Conservation (phyloP, 2,329 filamentous ascomycete genomes). For the Aspergillus latus region DNA sequence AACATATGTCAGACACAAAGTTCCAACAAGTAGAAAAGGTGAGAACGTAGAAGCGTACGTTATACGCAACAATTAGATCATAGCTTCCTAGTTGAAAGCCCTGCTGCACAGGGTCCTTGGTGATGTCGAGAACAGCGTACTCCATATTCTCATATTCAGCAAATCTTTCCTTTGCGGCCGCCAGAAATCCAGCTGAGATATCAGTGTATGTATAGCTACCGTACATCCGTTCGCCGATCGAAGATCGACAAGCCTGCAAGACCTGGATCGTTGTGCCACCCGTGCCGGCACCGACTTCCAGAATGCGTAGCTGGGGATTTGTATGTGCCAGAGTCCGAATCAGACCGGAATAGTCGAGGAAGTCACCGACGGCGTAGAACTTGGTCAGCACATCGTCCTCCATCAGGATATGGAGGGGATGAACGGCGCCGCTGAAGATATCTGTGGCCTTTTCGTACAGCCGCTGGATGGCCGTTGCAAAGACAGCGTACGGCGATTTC, state of each 20-base stretch:
- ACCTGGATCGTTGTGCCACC: slow-evolving; percentile 17
- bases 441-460: neutral
- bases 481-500: neutral
- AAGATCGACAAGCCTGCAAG: neutral
- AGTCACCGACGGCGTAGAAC: neutral
- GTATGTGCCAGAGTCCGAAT: slow-evolving; percentile 20
- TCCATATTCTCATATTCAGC: slow-evolving; percentile 25
- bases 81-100: slow-evolving; percentile 30
- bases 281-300: slow-evolving; percentile 33
- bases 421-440: neutral
- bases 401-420: neutral
- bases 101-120: slow-evolving; percentile 28
- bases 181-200: slow-evolving; percentile 31
- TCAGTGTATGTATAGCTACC: slow-evolving; percentile 24
- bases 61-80: slow-evolving; percentile 37
- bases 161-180: slow-evolving; percentile 26
- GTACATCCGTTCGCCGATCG: neutral
- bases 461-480: neutral
- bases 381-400: neutral
- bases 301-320: slow-evolving; percentile 24
- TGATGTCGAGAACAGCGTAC: slow-evolving; percentile 33
- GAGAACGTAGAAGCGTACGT: slow-evolving; percentile 19
- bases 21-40: neutral
- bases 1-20: neutral
- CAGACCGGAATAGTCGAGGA: neutral